These are phyloP conservation scores for Durotheca rogersii DNA, from an alignment of 495 filamentous ascomycete species.

Conservation along the genomic window DNA sequence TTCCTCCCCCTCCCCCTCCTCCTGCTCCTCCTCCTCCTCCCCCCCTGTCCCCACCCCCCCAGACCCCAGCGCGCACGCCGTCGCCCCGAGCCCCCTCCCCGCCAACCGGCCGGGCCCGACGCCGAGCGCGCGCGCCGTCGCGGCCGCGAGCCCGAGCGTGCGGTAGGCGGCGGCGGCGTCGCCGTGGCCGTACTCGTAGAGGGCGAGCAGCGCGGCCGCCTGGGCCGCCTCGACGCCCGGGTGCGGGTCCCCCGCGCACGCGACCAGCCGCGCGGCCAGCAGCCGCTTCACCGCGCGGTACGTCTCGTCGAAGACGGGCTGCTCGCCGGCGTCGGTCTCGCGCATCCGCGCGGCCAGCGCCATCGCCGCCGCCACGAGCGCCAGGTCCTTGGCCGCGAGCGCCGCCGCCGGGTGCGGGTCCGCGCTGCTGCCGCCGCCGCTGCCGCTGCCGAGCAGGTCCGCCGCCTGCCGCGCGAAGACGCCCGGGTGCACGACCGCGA, in stretches of 20 bases:
- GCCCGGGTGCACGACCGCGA: conserved; percentile 30
- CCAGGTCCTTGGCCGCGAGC: conserved; percentile 22
- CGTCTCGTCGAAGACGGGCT: conserved; percentile 35
- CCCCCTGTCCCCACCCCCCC: too few species aligned
- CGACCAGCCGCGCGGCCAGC: conserved; percentile 25
- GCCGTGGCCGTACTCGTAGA: conserved; percentile 40
- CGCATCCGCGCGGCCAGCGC: conserved; percentile 33
- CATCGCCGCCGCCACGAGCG: conserved; percentile 37
- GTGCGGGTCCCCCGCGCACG: conserved; percentile 26
- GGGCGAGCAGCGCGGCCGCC: conserved; percentile 31
- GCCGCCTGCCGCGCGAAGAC: conserved; percentile 31
- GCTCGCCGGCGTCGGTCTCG: conserved; percentile 32
- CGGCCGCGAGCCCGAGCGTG: conserved; percentile 32
- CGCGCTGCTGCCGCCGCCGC: conserved; percentile 35
- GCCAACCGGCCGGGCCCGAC: conserved; percentile 25
- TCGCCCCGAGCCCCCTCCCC: too few species aligned
- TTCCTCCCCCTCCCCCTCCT: too few species aligned
- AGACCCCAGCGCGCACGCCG: too few species aligned
- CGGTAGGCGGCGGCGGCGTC: conserved; percentile 31
- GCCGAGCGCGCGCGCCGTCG: conserved; percentile 21
- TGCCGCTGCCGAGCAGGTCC: conserved; percentile 24
- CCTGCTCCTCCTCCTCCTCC: too few species aligned
- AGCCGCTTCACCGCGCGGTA: conserved; percentile 34
- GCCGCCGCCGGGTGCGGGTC: conserved; percentile 31
- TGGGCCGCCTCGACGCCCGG: conserved; percentile 33